Evolutionary conservation across 1,284 basidiomycete genomes (phyloP).

Genomic region (Apiotrichum mycotoxinovorans): DNA sequence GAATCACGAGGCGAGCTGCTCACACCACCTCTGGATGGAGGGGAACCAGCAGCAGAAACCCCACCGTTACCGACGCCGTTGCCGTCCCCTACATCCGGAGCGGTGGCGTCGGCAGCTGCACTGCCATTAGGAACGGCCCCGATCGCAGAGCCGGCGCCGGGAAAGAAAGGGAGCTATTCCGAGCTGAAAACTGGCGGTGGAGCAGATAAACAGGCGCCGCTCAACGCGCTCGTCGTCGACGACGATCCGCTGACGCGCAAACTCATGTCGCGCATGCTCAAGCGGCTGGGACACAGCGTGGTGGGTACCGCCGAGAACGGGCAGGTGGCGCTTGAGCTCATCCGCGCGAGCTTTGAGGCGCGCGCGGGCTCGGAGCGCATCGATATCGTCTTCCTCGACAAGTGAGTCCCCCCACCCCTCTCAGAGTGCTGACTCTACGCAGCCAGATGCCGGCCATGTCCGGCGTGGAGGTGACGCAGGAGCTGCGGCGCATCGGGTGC

Average conservation of each 20-base stretch:
- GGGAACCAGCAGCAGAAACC: too few species aligned
- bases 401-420: background rate
- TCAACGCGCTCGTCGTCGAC: conserved; percentile 40
- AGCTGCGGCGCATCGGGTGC: conserved; percentile 64
- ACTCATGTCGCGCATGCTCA: conserved; percentile 76
- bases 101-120: too few species aligned
- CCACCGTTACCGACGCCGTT: too few species aligned
- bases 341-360: conserved; percentile 40
- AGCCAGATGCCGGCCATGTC: conserved; percentile 65
- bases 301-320: conserved; percentile 77
- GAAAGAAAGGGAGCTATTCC: too few species aligned
- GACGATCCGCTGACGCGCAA: conserved; percentile 61
- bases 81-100: too few species aligned
- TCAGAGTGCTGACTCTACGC: conserved; percentile 3
- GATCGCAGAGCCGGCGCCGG: too few species aligned
- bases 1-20: too few species aligned
- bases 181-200: too few species aligned
- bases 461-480: conserved; percentile 67
- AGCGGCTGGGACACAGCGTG: conserved; percentile 71
- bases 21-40: too few species aligned
- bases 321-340: conserved; percentile 69
- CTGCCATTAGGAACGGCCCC: too few species aligned
- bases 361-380: background rate
- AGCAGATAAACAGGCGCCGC: too few species aligned
- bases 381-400: conserved; percentile 20